Base-by-base conservation (phyloP, 1,284 basidiomycete genomes). In the Apiotrichum montevideense region DNA sequence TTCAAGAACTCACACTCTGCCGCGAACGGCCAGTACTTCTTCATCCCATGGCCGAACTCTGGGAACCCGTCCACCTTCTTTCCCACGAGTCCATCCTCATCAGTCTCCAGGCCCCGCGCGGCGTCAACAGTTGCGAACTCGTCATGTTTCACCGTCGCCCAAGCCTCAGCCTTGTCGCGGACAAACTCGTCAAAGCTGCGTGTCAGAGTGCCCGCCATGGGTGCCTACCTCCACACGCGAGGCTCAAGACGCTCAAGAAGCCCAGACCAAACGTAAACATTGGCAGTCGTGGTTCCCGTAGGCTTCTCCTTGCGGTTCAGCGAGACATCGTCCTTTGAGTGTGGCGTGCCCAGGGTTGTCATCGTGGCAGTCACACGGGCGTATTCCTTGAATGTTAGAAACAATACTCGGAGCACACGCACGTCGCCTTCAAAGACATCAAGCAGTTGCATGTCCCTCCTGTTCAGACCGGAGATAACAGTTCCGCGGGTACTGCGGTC, bases 391-490 rank as follows among this genome's bases (percentile, higher is more conserved):
- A 48, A 42, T 39, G 4, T 46, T 32, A 46, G 44, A 4, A 9
- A 5, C 9, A 9, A 21, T 6, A 3, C 6, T 2, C 37, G 9
- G 7, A 9, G 4, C 34, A 3, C 7, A 40, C 55, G 35, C 51
- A 57, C 56, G 14, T 55, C 53, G 15, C 87, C 89, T 74, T 94
- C 91, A 61, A 92, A 94, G 6, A 80, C 63, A 71, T 93, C 88
- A 4, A 89, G 74, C 3, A 81, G 74, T 3, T 65, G 66, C 1
- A 91, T 77, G 64, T 92, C 88, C 14, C 67, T 47, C 9, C 74
- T 67, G 0, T 80, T 83, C 47, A 91, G 77, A 1, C 88, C 88
- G 0, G 71, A 71, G 3, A 90, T 86, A 35, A 89, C 68, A 7
- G 84, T 85, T 2, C 90, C 90, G 48, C 85, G 81, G 0, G 90